Evolutionary conservation across 2,329 filamentous ascomycete species (phyloP).

Genomic region (Aspergillus amoenus): DNA sequence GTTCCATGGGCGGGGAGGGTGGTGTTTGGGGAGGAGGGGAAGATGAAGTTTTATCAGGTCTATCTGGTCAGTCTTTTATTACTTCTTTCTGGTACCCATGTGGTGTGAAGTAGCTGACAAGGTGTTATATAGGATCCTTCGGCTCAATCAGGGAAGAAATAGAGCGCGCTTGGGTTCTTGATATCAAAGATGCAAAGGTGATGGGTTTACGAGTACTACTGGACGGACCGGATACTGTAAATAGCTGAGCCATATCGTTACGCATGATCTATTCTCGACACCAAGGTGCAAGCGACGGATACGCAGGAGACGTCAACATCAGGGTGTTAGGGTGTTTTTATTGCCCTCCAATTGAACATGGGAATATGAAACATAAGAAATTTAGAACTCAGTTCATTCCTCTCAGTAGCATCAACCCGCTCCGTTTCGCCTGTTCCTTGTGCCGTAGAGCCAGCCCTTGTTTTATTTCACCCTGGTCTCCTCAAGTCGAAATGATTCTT

Average conservation of each 20-base stretch:
- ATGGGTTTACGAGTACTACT: slow-evolving; percentile 4
- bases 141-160: slow-evolving; percentile 36
- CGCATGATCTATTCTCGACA: slow-evolving; percentile 2
- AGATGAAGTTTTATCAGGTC: slow-evolving; percentile 43
- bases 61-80: slow-evolving; percentile 34
- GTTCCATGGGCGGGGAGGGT: slow-evolving; percentile 39
- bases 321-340: neutral
- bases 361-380: slow-evolving; percentile 26
- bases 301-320: neutral
- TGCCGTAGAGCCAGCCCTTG: neutral
- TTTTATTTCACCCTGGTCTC: slow-evolving; percentile 1
- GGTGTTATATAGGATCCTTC: slow-evolving; percentile 28
- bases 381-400: slow-evolving; percentile 20
- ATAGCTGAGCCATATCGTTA: neutral
- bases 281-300: neutral
- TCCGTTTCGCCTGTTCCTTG: neutral
- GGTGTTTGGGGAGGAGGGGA: slow-evolving; percentile 30
- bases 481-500: neutral
- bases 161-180: neutral
- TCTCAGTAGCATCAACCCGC: slow-evolving; percentile 10
- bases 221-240: neutral
- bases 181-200: neutral
- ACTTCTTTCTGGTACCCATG: neutral
- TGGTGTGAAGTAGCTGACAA: neutral
- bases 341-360: slow-evolving; percentile 14